Evolutionary conservation across 1,284 basidiomycete species (phyloP).

Genomic region (Malassezia obtusa): DNA sequence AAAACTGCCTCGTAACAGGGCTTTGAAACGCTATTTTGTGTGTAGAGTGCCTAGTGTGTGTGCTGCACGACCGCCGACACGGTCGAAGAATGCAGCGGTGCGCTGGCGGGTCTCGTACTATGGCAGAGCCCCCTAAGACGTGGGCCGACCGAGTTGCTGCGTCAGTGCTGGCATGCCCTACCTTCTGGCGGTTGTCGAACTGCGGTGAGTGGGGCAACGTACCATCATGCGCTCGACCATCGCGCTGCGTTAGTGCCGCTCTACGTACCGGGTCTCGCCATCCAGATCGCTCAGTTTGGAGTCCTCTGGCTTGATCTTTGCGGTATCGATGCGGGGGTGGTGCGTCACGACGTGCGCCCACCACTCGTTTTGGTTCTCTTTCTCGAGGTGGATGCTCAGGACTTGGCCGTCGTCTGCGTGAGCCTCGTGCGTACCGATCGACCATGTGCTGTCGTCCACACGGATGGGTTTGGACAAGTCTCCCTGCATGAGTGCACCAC

Average conservation of each 20-base stretch:
- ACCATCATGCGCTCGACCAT: constrained; percentile 99
- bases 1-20: constrained; percentile 13
- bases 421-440: constrained; percentile 57
- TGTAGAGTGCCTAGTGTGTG: neutral
- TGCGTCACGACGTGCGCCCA: constrained; percentile 94
- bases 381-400: constrained; percentile 73
- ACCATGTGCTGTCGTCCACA: constrained; percentile 95
- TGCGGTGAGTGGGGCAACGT: constrained; percentile 50
- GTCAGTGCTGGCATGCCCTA: constrained; percentile 57
- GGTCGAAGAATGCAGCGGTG: neutral
- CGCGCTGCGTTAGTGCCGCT: constrained; percentile 55
- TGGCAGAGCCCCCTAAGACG: neutral
- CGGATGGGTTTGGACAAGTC: constrained; percentile 87
- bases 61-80: too few relatives aligned
- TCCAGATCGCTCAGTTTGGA: constrained; percentile 94
- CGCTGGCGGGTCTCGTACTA: too few relatives aligned
- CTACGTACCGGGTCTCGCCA: constrained; percentile 67
- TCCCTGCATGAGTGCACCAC: constrained; percentile 52
- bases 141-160: constrained; percentile 3
- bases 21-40: constrained; percentile 4
- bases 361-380: constrained; percentile 78
- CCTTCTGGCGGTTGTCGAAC: constrained; percentile 97
- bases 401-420: constrained; percentile 57
- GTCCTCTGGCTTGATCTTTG: constrained; percentile 88
- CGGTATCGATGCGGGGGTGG: constrained; percentile 93